A percentile compares a stretch with the other conserved stretches of the same genome.
These are phyloP conservation scores for Lichtheimia ornata DNA, from an alignment of 371 early-diverging fungal species.

Conservation along the genomic window DNA sequence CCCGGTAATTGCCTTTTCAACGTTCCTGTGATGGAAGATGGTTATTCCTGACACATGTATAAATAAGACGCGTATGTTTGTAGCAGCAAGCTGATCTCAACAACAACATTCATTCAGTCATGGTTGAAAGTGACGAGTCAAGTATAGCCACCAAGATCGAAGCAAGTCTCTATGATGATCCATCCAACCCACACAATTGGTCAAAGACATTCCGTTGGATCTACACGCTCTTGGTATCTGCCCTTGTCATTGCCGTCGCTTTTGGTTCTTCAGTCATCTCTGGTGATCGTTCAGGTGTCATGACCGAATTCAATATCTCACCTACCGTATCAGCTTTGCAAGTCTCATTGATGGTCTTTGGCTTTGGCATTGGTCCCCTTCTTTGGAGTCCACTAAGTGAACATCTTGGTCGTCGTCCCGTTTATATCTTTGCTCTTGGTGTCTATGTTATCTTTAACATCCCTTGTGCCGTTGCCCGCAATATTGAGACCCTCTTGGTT, in stretches of 20 bases:
- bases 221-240: conserved; percentile 34
- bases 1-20: neutral
- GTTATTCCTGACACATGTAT: conserved; percentile 1
- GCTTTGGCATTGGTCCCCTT: conserved; percentile 47
- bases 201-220: conserved; percentile 28
- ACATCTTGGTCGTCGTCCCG: conserved; percentile 39
- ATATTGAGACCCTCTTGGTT: conserved; percentile 41
- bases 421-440: conserved; percentile 34
- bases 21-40: neutral
- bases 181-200: conserved; percentile 49
- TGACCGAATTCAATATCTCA: conserved; percentile 29
- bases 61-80: neutral
- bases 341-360: conserved; percentile 51
- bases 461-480: conserved; percentile 43
- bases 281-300: conserved; percentile 29
- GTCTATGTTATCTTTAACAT: conserved; percentile 41
- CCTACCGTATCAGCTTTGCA: conserved; percentile 39
- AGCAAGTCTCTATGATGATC: conserved; percentile 25
- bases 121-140: neutral
- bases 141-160: neutral
- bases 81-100: neutral
- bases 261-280: conserved; percentile 46
- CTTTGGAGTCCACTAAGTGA: conserved; percentile 50
- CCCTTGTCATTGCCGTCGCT: conserved; percentile 40
- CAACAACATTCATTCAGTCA: neutral